Evolutionary conservation across 129 eudicot genomes (phyloP), one percentile per base, ranked within the genome.

Genomic region (Ambrosia trifida): DNA sequence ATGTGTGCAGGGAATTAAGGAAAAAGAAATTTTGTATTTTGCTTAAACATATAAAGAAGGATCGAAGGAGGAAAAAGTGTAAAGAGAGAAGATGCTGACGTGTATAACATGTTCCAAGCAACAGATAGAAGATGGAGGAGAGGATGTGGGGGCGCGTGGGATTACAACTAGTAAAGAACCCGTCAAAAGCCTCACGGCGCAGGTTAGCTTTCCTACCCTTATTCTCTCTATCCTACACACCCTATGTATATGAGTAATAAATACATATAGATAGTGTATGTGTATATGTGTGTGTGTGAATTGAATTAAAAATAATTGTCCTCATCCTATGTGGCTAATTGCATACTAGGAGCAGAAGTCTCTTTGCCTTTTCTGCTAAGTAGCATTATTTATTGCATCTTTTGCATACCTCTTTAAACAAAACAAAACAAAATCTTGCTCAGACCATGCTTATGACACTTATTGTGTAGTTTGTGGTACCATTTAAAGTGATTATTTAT

Each of bases 101-200:
- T 88, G 96, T 80, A 79, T 88, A 45, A 85, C 91, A 44, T 85
- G 91, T 72, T 80, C 89, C n/a, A 85, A 88, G 79, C 93, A 87
- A 66, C 73, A 79, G 64, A 76, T 68, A 45, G 90, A 79, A 28
- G 96, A 80, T 41, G 89, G 82, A 16, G 89, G 78, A 43, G 91
- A 82, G 66, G 91, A 76, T 74, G 72, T 68, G 33, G 83, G 88
- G 66, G 85, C 84, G 81, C 89, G 93, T 73, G 93, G 93, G 76
- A 75, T 90, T 69, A 93, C 90, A 4, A 80, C 75, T 79, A 50
- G 76, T 60, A 89, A 83, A 84, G 93, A 86, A 68, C 73, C 96
- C 82, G 88, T 84, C 86, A 89, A 89, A 86, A 83, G 90, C 90
- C 87, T 89, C 68, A 80, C 96, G 66, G 80, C 90, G 69, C 96